Evolutionary conservation across 2,329 filamentous ascomycete species (phyloP), one percentile per base, ranked within the genome.

Genomic region (Diplodia sapinea): DNA sequence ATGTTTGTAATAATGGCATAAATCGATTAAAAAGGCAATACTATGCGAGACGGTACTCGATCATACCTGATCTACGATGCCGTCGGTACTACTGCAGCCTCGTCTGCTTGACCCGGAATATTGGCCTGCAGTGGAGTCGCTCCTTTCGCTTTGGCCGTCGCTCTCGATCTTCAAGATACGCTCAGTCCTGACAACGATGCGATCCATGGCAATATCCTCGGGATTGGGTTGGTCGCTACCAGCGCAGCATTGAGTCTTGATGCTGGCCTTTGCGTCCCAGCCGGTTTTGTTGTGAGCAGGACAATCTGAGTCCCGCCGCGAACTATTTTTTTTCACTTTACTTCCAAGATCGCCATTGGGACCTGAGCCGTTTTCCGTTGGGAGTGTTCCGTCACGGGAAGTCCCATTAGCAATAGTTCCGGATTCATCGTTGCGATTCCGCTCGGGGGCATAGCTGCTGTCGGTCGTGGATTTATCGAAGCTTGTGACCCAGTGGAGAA

Each of bases 401-500:
- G 40, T 17, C 2, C 13, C 17, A 4, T 63, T 51, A 11, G 47
- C 47, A 8, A 43, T 63, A 20, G 23, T 38, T 4, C 43, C 47
- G 6, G 59, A 63, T 17, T 40, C 43, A 9, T 51, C 31, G 47
- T 38, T 51, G 6, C 47, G 59, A 20, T 63, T 63, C 3, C 26
- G 59, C 11, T 63, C 59, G 47, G 31, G 59, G 12, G 59, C 47
- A n/a, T 63, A 63, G 59, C 31, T 63, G 47, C 59, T 63, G 59
- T 63, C 59, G 31, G 43, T 63, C 31, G 59, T 38, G 26, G 47
- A n/a, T 20, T 26, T 23, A 26, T 67, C 65, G 23, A 62, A 61
- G 17, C 54, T 51, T 11, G 65, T 67, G 36, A 67, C 65, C 65
- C 65, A 67, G 47, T 67, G 56, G 33, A 67, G 65, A 4, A 67